Conservation (phyloP, 768 basidiomycete species). For the Lepiota venenata region DNA sequence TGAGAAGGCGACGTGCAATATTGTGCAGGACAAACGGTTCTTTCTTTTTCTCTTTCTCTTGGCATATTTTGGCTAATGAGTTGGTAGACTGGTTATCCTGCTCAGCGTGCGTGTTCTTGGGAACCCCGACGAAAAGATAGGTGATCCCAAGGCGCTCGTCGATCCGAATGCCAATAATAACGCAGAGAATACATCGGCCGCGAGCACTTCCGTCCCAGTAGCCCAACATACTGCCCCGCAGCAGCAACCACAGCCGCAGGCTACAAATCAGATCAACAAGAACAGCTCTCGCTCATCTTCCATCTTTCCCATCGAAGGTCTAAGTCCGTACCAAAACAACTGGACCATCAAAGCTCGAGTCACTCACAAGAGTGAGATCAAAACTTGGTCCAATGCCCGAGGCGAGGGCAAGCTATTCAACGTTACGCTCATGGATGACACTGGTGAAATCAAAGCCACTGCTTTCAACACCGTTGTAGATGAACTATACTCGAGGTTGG, state of each 20-base stretch:
- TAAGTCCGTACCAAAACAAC: conserved; percentile 96
- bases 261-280: background rate
- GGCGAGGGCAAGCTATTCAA: conserved; percentile 97
- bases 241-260: background rate
- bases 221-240: conserved; percentile 14
- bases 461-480: conserved; percentile 88
- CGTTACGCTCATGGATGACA: conserved; percentile 92
- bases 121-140: conserved; percentile 66
- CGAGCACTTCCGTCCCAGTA: conserved; percentile 17
- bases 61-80: conserved; percentile 2
- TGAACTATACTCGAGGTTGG: conserved; percentile 75
- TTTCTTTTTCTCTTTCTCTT: conserved; percentile 19
- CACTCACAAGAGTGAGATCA: conserved; percentile 84
- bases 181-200: conserved; percentile 18
- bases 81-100: conserved; percentile 73
- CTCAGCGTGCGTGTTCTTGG: conserved; percentile 61
- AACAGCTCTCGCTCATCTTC: conserved; percentile 20
- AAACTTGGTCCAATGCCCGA: conserved; percentile 80
- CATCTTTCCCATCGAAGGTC: conserved; percentile 83
- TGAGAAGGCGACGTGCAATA: conserved; percentile 77
- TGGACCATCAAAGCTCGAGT: conserved; percentile 98
- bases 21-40: conserved; percentile 81
- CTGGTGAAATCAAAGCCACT: conserved; percentile 88
- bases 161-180: conserved; percentile 20
- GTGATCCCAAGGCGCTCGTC: conserved; percentile 43